These are phyloP conservation scores for Elongisporangium undulatum DNA, from an alignment of 352 stramenopile species.

Conservation along the genomic window DNA sequence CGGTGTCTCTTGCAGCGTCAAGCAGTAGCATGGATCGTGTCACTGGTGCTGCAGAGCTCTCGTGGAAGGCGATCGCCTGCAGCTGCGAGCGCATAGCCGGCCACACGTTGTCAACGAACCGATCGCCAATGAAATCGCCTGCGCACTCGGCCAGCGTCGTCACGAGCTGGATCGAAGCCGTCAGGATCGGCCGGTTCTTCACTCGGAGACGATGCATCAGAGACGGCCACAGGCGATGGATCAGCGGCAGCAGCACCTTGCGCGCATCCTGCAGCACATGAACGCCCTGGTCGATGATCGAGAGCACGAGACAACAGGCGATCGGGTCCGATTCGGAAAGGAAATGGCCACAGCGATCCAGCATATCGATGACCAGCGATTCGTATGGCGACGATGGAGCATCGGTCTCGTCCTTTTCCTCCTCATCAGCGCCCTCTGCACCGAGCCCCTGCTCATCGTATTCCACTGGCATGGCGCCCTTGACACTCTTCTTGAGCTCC, in stretches of 20 bases:
- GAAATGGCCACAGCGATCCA: constrained; percentile 78
- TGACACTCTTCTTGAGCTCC: constrained; percentile 21
- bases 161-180: constrained; percentile 44
- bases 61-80: constrained; percentile 26
- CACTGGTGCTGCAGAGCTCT: constrained; percentile 21
- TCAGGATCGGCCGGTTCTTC: constrained; percentile 60
- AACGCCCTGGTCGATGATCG: constrained; percentile 62
- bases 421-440: constrained; percentile 13
- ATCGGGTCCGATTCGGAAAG: constrained; percentile 60
- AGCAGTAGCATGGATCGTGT: constrained; percentile 71
- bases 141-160: constrained; percentile 43
- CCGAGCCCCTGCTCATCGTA: constrained; percentile 31
- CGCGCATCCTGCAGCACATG: constrained; percentile 30
- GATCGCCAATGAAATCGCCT: constrained; percentile 75
- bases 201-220: constrained; percentile 54
- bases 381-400: constrained; percentile 28
- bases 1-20: constrained; percentile 2
- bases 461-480: constrained; percentile 69
- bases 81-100: constrained; percentile 46
- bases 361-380: constrained; percentile 59
- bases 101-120: constrained; percentile 82
- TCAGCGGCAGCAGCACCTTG: constrained; percentile 64
- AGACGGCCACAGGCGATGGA: constrained; percentile 72
- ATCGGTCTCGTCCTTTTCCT: constrained; percentile 19
- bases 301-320: constrained; percentile 69